A percentile compares a stretch with the other conserved stretches of the same genome.
phyloP scores from a whole-genome alignment of 768 basidiomycete species.

The Calocybe indica region DNA sequence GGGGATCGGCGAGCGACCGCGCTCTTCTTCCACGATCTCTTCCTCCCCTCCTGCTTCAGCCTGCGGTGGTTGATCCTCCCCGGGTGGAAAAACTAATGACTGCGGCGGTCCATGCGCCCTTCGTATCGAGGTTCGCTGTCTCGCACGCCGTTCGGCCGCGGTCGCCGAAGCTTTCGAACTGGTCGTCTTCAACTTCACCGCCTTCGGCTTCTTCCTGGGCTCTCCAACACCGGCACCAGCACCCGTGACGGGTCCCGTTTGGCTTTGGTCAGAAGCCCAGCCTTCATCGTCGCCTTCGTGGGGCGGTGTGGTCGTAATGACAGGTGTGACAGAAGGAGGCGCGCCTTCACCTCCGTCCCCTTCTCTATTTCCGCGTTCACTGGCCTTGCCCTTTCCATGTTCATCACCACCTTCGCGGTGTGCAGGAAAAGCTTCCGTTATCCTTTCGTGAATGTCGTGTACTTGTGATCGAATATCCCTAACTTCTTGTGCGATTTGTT shows the following conservation, averaged over 20 bases:
- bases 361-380: neutral
- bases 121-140: constrained; percentile 9
- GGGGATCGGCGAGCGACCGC: constrained; percentile 5
- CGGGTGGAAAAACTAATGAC: neutral
- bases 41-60: neutral
- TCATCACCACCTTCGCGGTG: constrained; percentile 9
- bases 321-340: no score
- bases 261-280: constrained; percentile 57
- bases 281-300: constrained; percentile 52
- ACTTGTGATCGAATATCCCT: constrained; percentile 3
- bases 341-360: no score
- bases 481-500: neutral
- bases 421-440: constrained; percentile 7
- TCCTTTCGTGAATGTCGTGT: constrained; percentile 9
- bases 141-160: constrained; percentile 6
- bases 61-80: neutral
- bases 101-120: constrained; percentile 4
- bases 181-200: constrained; percentile 4
- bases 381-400: neutral
- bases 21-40: constrained; percentile 6
- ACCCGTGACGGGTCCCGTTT: constrained; percentile 10
- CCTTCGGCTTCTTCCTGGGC: constrained; percentile 9
- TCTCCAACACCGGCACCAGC: constrained; percentile 1
- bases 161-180: constrained; percentile 4
- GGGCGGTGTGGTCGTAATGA: constrained; percentile 7